Base-by-base conservation (phyloP, 176 grass and related monocot species). In the Phyllostachys edulis region DNA sequence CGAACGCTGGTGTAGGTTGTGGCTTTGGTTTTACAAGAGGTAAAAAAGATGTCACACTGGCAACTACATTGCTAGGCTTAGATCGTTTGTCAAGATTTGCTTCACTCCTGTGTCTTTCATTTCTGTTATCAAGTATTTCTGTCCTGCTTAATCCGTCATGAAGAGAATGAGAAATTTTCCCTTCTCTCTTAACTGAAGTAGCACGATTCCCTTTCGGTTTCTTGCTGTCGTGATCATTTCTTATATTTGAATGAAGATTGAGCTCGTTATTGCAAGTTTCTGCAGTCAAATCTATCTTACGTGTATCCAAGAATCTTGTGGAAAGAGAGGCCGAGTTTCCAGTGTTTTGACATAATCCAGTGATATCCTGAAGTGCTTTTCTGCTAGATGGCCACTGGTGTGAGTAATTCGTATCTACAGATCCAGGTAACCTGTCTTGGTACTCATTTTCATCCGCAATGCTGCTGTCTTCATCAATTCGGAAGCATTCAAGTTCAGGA, bases 41-140 rank as follows among this genome's bases (percentile, higher is more conserved):
- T 56, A 99, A 85, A 91, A 99, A 99, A 61, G 96, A 99, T 62
- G 93, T 54, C 69, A 99, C 55, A 40, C 86, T 88, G 64, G 88
- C 71, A 69, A 96, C 75, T 66, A 99, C 94, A 87, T 99, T 99
- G 80, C 52, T 99, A 69, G 89, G 80, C 79, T 94, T 99, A 76
- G 75, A 89, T 72, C 54, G 79, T 77, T 90, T 90, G 45, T 61
- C 70, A 64, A 63, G 76, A 71, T 88, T 91, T 78, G 76, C 78
- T 81, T 86, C 85, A 80, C 68, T 92, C 45, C n/a, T 80, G 26
- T 67, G 87, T 87, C 80, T 87, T 77, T 76, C 82, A 63, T 71
- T 83, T 84, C 64, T 69, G 81, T 88, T 81, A 18, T 36, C 69
- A 38, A 38, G 46, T 69, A 72, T 63, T 83, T 92, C 80, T 76